phyloP scores from a whole-genome alignment of 169 alveolate species.

The Plasmodium cynomolgi region DNA sequence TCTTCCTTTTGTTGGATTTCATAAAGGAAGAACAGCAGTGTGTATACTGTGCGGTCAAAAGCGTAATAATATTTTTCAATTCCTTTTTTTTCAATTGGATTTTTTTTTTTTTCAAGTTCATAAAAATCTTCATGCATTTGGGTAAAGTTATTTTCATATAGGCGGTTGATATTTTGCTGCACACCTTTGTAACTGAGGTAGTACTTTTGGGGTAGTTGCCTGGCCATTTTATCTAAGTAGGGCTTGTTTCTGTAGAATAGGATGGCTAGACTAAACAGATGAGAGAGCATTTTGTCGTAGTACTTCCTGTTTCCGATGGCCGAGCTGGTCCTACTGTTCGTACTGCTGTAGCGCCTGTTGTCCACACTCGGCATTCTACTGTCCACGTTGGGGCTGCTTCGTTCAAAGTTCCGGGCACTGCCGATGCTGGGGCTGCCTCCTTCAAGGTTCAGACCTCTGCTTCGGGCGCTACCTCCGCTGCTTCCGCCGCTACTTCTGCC shows the following conservation, averaged over 20 bases:
- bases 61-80: conserved; percentile 28
- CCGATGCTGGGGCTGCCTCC: too few relatives aligned
- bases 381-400: too few relatives aligned
- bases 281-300: not conserved
- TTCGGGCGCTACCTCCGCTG: too few relatives aligned
- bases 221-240: not conserved
- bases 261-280: not conserved
- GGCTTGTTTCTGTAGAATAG: not conserved
- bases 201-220: not conserved
- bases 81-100: not conserved
- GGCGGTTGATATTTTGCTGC: not conserved
- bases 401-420: too few relatives aligned
- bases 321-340: not conserved
- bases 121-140: conserved; percentile 7
- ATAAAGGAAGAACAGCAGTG: not conserved
- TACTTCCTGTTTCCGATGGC: not conserved
- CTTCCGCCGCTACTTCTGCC: too few relatives aligned
- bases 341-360: too few relatives aligned
- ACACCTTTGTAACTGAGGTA: not conserved
- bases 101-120: not conserved
- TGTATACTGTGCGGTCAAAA: not conserved
- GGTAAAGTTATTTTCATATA: not conserved
- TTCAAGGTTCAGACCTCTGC: too few relatives aligned
- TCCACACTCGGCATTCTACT: not conserved
- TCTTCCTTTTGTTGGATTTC: conserved; percentile 13